Percentiles rank a stretch among this genome's conserved stretches.
Evolutionary conservation across 352 stramenopile species (phyloP).

Genomic region (Pythium pyrilobum): DNA sequence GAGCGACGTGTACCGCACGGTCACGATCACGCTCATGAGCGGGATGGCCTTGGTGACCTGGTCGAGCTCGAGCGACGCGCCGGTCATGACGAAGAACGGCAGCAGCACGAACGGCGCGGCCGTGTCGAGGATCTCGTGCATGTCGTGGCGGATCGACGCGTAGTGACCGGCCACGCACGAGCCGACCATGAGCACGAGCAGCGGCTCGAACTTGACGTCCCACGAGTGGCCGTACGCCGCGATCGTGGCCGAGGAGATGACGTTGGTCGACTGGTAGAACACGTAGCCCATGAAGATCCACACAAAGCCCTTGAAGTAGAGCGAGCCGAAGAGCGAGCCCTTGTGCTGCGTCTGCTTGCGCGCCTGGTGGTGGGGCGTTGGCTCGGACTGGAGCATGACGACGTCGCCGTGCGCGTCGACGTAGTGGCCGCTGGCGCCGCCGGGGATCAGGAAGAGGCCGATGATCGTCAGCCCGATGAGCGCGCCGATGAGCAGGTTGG

Average conservation of each 20-base stretch:
- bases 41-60: conserved; percentile 51
- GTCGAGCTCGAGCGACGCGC: conserved; percentile 60
- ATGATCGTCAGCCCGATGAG: conserved; percentile 44
- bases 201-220: conserved; percentile 67
- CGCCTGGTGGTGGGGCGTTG: too few species aligned
- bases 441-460: conserved; percentile 55
- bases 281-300: conserved; percentile 56
- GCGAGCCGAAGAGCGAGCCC: conserved; percentile 18
- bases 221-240: conserved; percentile 43
- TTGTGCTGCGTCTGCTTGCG: neutral
- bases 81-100: conserved; percentile 78
- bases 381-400: too few species aligned
- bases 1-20: conserved; percentile 47
- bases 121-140: conserved; percentile 71
- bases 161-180: conserved; percentile 65
- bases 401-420: conserved; percentile 30
- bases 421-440: conserved; percentile 34
- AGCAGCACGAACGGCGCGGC: conserved; percentile 67
- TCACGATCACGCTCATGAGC: conserved; percentile 61
- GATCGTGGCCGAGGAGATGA: conserved; percentile 36
- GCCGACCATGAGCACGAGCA: conserved; percentile 63
- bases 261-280: conserved; percentile 53
- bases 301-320: conserved; percentile 60
- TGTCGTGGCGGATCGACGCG: conserved; percentile 57
- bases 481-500: conserved; percentile 45